These are phyloP conservation scores for Cryptococcus sp. DNA, from an alignment of 1,284 basidiomycete genomes.

Conservation along the genomic window DNA sequence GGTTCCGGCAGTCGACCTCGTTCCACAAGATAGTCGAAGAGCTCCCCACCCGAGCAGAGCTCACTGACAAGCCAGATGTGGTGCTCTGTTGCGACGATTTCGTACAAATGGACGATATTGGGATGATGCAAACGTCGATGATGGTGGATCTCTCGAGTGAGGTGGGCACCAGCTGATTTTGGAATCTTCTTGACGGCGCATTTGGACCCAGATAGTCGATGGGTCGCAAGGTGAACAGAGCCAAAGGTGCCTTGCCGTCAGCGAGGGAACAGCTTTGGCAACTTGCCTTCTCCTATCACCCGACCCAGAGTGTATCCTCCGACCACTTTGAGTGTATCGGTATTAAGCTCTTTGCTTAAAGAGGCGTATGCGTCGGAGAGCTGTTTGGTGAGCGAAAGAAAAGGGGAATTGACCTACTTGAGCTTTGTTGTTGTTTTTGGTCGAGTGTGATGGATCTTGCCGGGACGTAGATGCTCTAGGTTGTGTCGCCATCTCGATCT, in stretches of 20 bases:
- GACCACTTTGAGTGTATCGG: slow-evolving; percentile 79
- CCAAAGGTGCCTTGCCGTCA: slow-evolving; percentile 72
- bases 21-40: slow-evolving; percentile 96
- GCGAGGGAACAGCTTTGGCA: background rate
- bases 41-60: slow-evolving; percentile 90
- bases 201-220: slow-evolving; percentile 78
- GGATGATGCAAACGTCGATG: slow-evolving; percentile 95
- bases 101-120: slow-evolving; percentile 90
- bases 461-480: too few relatives aligned
- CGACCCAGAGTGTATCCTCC: slow-evolving; percentile 94
- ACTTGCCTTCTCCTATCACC: slow-evolving; percentile 89
- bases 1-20: slow-evolving; percentile 80
- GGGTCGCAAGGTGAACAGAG: slow-evolving; percentile 86
- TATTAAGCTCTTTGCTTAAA: slow-evolving; percentile 88
- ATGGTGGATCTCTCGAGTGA: slow-evolving; percentile 97
- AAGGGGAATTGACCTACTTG: slow-evolving; percentile 19
- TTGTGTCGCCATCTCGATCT: too few relatives aligned
- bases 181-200: slow-evolving; percentile 98
- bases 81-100: slow-evolving; percentile 93
- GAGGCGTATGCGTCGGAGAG: slow-evolving; percentile 94
- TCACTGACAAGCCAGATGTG: slow-evolving; percentile 97
- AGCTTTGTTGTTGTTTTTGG: slow-evolving; percentile 31
- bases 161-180: slow-evolving; percentile 77
- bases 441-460: too few relatives aligned
- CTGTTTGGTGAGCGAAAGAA: slow-evolving; percentile 48